Base-by-base conservation (phyloP, 2,329 filamentous ascomycete genomes). In the Emmonsia crescens region DNA sequence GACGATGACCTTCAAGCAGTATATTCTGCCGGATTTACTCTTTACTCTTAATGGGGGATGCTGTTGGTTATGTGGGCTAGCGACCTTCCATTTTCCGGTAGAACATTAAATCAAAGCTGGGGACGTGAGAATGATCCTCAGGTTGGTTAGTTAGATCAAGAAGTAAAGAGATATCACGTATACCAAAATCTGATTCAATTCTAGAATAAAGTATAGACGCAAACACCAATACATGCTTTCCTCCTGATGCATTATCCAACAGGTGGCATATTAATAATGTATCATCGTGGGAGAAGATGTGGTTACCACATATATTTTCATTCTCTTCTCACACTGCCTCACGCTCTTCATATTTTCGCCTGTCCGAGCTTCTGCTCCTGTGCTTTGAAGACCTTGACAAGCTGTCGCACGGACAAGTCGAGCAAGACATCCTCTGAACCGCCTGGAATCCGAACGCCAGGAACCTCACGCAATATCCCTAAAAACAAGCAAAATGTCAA, bases 401-500 rank as follows among this genome's bases (percentile, higher is more conserved):
- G 73, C 71, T 90, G 87, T 16, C 87, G 76, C 2, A 90, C 80
- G 1, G 85, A 84, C 48, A 90, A 74, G 73, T 90, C 87, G 12
- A 89, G 75, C 75, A 90, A 79, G 1, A 91, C 87, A 70, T 91
- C 88, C 70, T 91, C 88, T 5, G 82, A 85, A 1, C 88, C 87
- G 58, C 87, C 87, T 0, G 85, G 85, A 52, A 88, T 85, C 46
- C 83, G 75, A 1, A 81, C 78, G 1, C 82, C 84, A 1, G 84
- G 83, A 0, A 87, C 84, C 68, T 89, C 85, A 29, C 85, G 79
- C 66, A 83, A 84, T 49, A 87, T 84, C 65, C 80, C 83, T 85
- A 64, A 3, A 57, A 36, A 54, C 51, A 38, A 68, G 70, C 56
- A 12, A 33, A 31, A 57, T 21, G 58, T 36, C 61, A 55, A 12